A percentile compares a stretch with the other conserved stretches of the same genome.
phyloP scores from a whole-genome alignment of 768 basidiomycete genomes.

The Kwoniella europaea region DNA sequence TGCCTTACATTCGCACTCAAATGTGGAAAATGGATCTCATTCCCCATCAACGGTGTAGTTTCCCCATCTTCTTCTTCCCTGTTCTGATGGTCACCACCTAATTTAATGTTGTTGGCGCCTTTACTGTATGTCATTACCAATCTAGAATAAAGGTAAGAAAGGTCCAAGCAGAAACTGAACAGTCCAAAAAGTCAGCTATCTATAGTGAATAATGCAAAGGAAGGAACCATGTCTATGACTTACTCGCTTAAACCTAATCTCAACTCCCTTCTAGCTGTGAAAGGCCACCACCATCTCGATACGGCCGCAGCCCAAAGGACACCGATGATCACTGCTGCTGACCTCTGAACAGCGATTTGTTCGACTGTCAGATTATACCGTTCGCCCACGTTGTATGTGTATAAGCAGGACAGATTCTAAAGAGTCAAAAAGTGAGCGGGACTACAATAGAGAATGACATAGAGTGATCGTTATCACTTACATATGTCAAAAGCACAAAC shows the following conservation, averaged over 20 bases:
- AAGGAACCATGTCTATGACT: slow-evolving; percentile 46
- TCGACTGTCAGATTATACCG: slow-evolving; percentile 66
- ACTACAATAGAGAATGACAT: neutral
- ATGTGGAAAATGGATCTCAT: slow-evolving; percentile 25
- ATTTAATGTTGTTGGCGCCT: slow-evolving; percentile 18
- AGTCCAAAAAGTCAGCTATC: slow-evolving; percentile 4
- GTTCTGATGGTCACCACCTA: neutral
- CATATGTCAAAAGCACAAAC: slow-evolving; percentile 49
- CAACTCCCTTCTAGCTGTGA: slow-evolving; percentile 87
- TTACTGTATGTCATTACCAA: slow-evolving; percentile 82
- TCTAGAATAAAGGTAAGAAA: slow-evolving; percentile 92
- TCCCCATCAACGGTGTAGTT: slow-evolving; percentile 55
- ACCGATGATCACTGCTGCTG: slow-evolving; percentile 78
- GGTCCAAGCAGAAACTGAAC: slow-evolving; percentile 82
- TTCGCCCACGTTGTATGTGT: slow-evolving; percentile 69
- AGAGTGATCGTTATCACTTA: slow-evolving; percentile 53
- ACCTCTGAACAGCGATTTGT: slow-evolving; percentile 76
- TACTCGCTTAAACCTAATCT: slow-evolving; percentile 85
- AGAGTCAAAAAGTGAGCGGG: slow-evolving; percentile 60
- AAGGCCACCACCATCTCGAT: slow-evolving; percentile 93
- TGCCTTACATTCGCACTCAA: slow-evolving; percentile 59
- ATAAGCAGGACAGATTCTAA: slow-evolving; percentile 80
- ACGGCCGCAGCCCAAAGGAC: slow-evolving; percentile 88
- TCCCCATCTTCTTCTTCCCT: slow-evolving; percentile 14
- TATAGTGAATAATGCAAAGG: neutral